A percentile compares a stretch with the other conserved stretches of the same genome.
phyloP scores from a whole-genome alignment of 2,329 filamentous ascomycete species.

The Boeremia lycopersici region DNA sequence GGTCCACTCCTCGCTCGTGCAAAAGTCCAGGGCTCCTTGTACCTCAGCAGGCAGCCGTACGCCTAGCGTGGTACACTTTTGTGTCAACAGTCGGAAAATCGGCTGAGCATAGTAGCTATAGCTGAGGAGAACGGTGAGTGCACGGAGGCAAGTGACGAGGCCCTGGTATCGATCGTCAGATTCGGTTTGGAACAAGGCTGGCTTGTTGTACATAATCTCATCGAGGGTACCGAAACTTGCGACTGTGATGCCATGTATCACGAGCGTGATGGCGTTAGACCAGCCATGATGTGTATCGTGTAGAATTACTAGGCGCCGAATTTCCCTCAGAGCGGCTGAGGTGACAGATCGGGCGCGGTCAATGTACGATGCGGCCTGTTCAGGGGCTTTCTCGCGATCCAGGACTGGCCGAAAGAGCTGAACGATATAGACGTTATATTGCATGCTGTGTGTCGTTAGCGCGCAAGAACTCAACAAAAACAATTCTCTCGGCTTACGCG shows the following conservation, averaged over 20 bases:
- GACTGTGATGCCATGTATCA: constrained; percentile 36
- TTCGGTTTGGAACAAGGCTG: constrained; percentile 7
- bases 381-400: constrained; percentile 12
- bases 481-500: constrained; percentile 24
- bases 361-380: constrained; percentile 21
- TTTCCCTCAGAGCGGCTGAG: constrained; percentile 26
- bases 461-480: neutral
- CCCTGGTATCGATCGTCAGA: constrained; percentile 32
- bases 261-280: constrained; percentile 29
- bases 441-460: constrained; percentile 30
- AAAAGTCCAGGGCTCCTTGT: constrained; percentile 25
- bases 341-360: constrained; percentile 24
- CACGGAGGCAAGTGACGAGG: constrained; percentile 36
- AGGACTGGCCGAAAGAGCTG: constrained; percentile 34
- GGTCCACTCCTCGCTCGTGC: constrained; percentile 40
- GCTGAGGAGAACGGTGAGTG: constrained; percentile 27
- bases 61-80: constrained; percentile 29
- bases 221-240: constrained; percentile 36
- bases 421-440: constrained; percentile 34
- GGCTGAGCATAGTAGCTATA: constrained; percentile 39
- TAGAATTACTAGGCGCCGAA: constrained; percentile 31
- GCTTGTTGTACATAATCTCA: constrained; percentile 25
- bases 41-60: constrained; percentile 32
- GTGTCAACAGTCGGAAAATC: constrained; percentile 35
- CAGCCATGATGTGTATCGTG: constrained; percentile 37